A percentile compares a stretch with the other conserved stretches of the same genome.
phyloP scores from a whole-genome alignment of 352 stramenopile genomes.

The Aphanomyces cochlioides region DNA sequence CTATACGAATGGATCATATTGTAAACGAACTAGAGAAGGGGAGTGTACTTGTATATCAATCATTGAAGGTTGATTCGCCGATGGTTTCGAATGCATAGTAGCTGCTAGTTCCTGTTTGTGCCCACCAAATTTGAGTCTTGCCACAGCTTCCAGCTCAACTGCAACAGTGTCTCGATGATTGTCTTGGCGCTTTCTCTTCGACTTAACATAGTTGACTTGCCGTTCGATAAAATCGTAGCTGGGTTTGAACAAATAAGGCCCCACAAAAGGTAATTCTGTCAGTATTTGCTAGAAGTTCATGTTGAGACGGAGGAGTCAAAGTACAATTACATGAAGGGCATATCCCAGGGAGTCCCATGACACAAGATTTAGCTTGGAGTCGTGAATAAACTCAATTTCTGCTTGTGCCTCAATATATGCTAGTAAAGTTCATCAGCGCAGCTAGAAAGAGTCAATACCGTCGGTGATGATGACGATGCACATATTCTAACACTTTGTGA shows the following conservation, averaged over 20 bases:
- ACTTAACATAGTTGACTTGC: no score
- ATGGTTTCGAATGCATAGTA: neutral
- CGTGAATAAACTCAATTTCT: constrained; percentile 18
- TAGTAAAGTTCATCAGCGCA: neutral
- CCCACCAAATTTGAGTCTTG: neutral
- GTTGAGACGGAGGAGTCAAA: no score
- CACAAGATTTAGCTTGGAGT: constrained; percentile 25
- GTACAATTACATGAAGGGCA: no score
- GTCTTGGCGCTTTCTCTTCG: no score
- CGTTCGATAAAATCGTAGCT: neutral
- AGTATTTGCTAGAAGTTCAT: constrained; percentile 13
- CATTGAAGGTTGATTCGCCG: no score
- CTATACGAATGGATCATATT: neutral
- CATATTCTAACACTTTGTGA: constrained; percentile 27
- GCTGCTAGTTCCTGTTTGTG: neutral
- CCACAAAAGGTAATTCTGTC: constrained; percentile 6
- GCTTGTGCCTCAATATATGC: constrained; percentile 23
- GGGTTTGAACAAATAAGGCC: constrained; percentile 7
- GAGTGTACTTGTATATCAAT: no score
- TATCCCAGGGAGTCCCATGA: neutral
- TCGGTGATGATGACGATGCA: constrained; percentile 31
- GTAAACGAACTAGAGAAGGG: neutral
- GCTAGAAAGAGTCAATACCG: neutral
- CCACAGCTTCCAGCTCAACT: constrained; percentile 1
- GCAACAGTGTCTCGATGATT: neutral